phyloP scores from a whole-genome alignment of 2,329 filamentous ascomycete species.

The Atkinsonella hypoxylon region DNA sequence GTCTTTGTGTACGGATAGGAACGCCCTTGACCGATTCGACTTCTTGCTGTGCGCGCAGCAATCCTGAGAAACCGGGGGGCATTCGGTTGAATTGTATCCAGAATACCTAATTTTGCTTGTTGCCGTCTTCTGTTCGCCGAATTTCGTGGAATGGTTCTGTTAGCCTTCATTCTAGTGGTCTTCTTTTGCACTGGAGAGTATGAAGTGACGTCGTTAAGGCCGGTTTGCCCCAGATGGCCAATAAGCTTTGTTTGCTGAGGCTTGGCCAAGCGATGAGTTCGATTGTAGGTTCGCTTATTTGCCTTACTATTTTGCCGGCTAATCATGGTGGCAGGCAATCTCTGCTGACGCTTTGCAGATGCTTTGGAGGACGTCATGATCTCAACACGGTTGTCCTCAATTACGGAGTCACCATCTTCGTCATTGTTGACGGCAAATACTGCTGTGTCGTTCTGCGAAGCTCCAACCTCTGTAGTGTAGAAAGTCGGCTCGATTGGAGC shows the following conservation, averaged over 20 bases:
- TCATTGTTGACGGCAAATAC: background rate
- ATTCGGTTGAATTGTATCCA: constrained; percentile 43
- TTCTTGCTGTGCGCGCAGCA: constrained; percentile 44
- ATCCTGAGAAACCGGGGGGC: constrained; percentile 49
- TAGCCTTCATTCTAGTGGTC: background rate
- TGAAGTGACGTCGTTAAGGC: background rate
- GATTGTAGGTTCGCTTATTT: constrained; percentile 6
- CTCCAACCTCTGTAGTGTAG: background rate
- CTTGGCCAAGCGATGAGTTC: constrained; percentile 12
- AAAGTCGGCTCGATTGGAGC: background rate
- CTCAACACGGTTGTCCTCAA: constrained; percentile 42
- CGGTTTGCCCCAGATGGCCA: constrained; percentile 13
- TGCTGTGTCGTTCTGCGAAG: background rate
- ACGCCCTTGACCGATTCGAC: constrained; percentile 36
- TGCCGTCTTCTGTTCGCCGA: constrained; percentile 13
- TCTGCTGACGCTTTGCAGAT: constrained; percentile 28
- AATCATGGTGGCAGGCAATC: constrained; percentile 14
- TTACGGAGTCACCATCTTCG: constrained; percentile 26
- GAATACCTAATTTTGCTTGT: constrained; percentile 41
- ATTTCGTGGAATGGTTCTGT: background rate
- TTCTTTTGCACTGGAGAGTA: background rate
- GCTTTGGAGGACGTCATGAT: constrained; percentile 32
- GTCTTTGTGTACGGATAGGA: constrained; percentile 41
- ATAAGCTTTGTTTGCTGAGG: constrained; percentile 22
- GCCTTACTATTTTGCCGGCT: constrained; percentile 14